phyloP scores from a whole-genome alignment of 2,329 filamentous ascomycete genomes.

The Talaromyces albobiverticillius region DNA sequence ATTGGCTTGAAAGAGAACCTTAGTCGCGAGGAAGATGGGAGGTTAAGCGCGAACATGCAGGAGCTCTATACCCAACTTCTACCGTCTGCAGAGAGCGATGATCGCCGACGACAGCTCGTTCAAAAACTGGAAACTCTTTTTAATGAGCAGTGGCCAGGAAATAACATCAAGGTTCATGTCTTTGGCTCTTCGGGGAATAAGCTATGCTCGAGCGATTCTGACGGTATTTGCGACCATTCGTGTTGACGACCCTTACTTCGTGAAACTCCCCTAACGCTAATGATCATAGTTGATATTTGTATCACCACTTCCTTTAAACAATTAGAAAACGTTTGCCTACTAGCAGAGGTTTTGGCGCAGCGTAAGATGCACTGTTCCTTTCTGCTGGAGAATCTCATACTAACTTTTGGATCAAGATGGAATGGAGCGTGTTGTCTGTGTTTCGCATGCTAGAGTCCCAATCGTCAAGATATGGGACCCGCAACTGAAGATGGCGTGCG shows the following conservation, averaged over 20 bases:
- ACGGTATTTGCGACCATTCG: constrained; percentile 61
- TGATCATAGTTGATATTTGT: constrained; percentile 80
- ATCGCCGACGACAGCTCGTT: constrained; percentile 72
- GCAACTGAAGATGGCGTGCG: constrained; percentile 80
- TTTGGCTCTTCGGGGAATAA: constrained; percentile 98
- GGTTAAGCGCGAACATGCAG: constrained; percentile 77
- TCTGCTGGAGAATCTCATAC: constrained; percentile 16
- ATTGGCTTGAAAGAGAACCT: constrained; percentile 68
- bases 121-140: constrained; percentile 83
- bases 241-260: not conserved
- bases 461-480: constrained; percentile 99
- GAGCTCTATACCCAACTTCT: constrained; percentile 81
- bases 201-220: constrained; percentile 91
- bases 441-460: constrained; percentile 90
- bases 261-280: constrained; percentile 1
- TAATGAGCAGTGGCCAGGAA: constrained; percentile 86
- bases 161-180: constrained; percentile 83
- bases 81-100: constrained; percentile 75
- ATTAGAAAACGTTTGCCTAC: constrained; percentile 83
- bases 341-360: constrained; percentile 80
- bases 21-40: constrained; percentile 68
- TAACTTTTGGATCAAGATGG: constrained; percentile 60
- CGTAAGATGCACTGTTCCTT: constrained; percentile 53
- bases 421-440: constrained; percentile 95
- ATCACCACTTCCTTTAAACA: constrained; percentile 89